These are phyloP conservation scores for Cryptococcus floricola DNA, from an alignment of 1,284 basidiomycete species.

Conservation along the genomic window DNA sequence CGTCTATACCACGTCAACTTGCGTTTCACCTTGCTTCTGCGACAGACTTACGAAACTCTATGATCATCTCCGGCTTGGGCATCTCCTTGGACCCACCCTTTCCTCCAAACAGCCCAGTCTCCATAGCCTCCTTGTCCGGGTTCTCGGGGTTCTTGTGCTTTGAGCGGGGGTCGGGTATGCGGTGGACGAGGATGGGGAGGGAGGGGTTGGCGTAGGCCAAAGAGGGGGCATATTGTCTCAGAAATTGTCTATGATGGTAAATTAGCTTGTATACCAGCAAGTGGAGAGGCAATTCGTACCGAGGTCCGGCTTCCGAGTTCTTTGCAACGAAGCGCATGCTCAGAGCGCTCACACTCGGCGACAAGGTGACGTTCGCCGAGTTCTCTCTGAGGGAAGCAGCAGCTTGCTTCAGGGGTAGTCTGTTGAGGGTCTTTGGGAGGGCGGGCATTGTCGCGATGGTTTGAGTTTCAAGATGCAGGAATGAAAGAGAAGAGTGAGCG, in stretches of 20 bases:
- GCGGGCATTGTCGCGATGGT: too few species aligned
- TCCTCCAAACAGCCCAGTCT: background rate
- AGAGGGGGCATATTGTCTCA: constrained; percentile 30
- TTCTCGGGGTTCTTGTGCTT: constrained; percentile 10
- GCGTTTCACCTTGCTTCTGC: too few species aligned
- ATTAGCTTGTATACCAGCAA: background rate
- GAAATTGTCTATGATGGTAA: constrained; percentile 29
- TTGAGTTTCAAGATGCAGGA: too few species aligned
- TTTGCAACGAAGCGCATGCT: constrained; percentile 28
- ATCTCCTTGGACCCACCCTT: background rate
- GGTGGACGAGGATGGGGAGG: constrained; percentile 27
- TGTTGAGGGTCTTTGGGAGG: background rate
- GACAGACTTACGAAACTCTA: constrained; percentile 28
- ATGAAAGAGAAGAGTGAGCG: too few species aligned
- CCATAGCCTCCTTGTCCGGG: background rate
- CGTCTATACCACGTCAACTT: too few species aligned
- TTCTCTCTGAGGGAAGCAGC: background rate
- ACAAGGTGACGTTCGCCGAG: background rate
- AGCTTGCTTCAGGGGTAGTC: background rate
- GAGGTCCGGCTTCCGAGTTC: constrained; percentile 30
- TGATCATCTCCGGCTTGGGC: constrained; percentile 22
- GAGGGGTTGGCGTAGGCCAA: constrained; percentile 42
- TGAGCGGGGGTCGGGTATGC: constrained; percentile 27
- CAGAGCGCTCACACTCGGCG: constrained; percentile 5
- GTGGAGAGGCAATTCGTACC: constrained; percentile 17